These are phyloP conservation scores for Botryosphaeria dothidea DNA, from an alignment of 2,329 filamentous ascomycete species.

Conservation along the genomic window DNA sequence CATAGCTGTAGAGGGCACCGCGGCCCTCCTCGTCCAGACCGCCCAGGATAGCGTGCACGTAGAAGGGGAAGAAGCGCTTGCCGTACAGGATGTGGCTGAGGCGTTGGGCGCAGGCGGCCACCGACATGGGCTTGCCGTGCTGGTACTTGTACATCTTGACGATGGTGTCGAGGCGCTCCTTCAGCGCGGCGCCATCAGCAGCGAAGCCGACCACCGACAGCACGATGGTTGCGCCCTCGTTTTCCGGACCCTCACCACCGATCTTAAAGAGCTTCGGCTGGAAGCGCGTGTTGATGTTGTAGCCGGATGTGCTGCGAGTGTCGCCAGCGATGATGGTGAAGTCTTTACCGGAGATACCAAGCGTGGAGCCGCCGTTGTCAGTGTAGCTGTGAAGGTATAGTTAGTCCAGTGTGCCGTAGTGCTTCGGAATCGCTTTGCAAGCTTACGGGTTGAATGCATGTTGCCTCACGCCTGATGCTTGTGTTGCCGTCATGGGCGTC, in stretches of 20 bases:
- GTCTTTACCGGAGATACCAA: constrained; percentile 90
- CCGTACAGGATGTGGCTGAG: constrained; percentile 93
- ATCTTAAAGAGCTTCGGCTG: constrained; percentile 97
- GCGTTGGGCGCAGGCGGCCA: constrained; percentile 91
- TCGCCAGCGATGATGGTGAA: constrained; percentile 97
- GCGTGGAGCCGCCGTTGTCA: constrained; percentile 94
- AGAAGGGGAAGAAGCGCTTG: constrained; percentile 99
- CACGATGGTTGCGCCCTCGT: constrained; percentile 80
- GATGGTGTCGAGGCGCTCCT: constrained; percentile 88
- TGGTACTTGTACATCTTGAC: constrained; percentile 99
- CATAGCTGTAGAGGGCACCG: constrained; percentile 95
- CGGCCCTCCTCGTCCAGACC: constrained; percentile 93
- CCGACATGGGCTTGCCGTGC: constrained; percentile 93
- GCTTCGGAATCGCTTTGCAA: neutral
- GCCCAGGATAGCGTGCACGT: constrained; percentile 90
- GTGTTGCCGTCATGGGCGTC: constrained; percentile 41
- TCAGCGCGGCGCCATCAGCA: constrained; percentile 89
- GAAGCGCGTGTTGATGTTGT: constrained; percentile 96
- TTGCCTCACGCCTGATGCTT: constrained; percentile 56
- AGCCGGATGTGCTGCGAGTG: constrained; percentile 91
- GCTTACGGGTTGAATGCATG: constrained; percentile 92
- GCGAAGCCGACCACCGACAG: constrained; percentile 95
- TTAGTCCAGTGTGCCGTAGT: neutral
- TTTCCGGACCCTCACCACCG: constrained; percentile 74
- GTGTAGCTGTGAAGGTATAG: constrained; percentile 67